Base-by-base conservation (phyloP, 371 early-diverging fungal species). In the Dichotomocladium elegans region DNA sequence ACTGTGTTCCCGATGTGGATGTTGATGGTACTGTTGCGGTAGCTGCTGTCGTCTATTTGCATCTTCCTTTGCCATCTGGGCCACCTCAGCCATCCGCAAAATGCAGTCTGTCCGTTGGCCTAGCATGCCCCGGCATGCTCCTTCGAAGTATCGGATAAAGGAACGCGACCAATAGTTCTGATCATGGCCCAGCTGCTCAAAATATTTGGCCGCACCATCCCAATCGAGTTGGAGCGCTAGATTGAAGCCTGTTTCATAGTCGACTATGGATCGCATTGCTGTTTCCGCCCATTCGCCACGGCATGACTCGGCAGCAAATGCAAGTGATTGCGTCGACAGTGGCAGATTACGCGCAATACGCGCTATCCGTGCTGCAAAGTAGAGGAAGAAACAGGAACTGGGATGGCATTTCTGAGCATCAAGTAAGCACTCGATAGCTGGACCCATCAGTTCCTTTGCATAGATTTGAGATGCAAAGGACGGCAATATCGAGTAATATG, bases 221-320 rank as follows among this genome's bases (percentile, higher is more conserved):
- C 83, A 86, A 14, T 83, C 68, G 34, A 82, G 46, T 29, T 66
- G 57, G n/a, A 86, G 63, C 0, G 76, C 72, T 15, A 72, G 60
- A 43, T 83, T 86, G 53, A 86, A 63, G 7, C 79, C 83, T 8
- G 82, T 60, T 47, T 86, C 86, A 49, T 86, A 82, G 33, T 79
- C 77, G 9, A 81, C 68, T 60, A 82, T 57, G 12, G 74, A 68
- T 40, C 73, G 68, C 61, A 85, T 66, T 2, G 77, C 66, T 2
- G 60, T 58, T 53, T 82, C 81, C 1, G 72, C 72, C 81, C 81
- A 81, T 51, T 80, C 80, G 0, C 68, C 74, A 35, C 68, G 68
- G 25, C 80, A 78, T 29, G 79, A 74, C n/a, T 78, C 74, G 1
- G 74, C 69, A 11, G 80, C 64, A 49, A 64, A 70, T 17, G 66